Evolutionary conservation across 2,329 filamentous ascomycete genomes (phyloP).

Genomic region (Chaetothyriales sp.): DNA sequence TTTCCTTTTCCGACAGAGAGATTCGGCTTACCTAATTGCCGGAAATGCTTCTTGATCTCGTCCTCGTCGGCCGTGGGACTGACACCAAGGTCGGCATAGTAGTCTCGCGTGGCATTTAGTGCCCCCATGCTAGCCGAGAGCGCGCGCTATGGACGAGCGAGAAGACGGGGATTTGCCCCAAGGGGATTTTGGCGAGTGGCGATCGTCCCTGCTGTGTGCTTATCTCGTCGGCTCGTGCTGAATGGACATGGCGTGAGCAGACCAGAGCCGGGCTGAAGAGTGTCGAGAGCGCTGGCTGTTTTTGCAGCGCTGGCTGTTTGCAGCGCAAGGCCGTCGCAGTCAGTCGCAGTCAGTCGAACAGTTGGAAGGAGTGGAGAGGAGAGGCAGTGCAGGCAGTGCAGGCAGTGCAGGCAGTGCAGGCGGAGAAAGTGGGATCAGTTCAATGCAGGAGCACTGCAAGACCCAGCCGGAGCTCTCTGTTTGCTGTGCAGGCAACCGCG

Average conservation of each 20-base stretch:
- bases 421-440: not conserved
- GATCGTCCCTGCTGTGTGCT: not conserved
- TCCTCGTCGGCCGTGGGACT: slow-evolving; percentile 51
- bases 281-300: not conserved
- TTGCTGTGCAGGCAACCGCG: not conserved
- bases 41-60: slow-evolving; percentile 76
- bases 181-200: not conserved
- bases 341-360: not conserved
- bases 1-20: not conserved
- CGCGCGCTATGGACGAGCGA: not conserved
- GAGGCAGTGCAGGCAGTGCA: too few relatives aligned
- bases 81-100: slow-evolving; percentile 74
- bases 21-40: slow-evolving; percentile 54
- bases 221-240: not conserved
- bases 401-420: too few relatives aligned
- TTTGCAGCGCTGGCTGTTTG: not conserved
- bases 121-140: slow-evolving; percentile 44
- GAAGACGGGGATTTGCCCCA: not conserved
- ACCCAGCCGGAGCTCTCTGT: not conserved
- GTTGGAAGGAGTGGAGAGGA: not conserved
- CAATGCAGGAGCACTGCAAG: not conserved
- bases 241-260: not conserved
- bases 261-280: too few relatives aligned
- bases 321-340: too few relatives aligned
- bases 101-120: slow-evolving; percentile 56